Conservation (phyloP, 2,329 filamentous ascomycete species). For the Peltaster fructicola region DNA sequence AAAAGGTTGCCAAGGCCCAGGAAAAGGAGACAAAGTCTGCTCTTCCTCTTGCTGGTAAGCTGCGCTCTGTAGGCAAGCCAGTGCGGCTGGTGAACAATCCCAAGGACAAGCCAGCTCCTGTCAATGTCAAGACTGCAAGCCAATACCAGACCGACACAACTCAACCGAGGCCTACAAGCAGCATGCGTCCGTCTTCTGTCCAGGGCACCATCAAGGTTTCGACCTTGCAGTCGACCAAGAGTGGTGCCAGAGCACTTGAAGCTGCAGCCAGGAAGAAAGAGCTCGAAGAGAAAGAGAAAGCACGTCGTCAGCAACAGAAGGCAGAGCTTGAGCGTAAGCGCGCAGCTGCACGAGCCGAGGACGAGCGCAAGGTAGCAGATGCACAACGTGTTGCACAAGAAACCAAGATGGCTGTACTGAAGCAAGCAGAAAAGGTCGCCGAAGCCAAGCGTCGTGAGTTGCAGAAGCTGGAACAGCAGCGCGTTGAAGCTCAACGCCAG, state of each 20-base stretch:
- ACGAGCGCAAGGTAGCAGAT: constrained; percentile 20
- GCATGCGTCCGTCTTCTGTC: constrained; percentile 48
- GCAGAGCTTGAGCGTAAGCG: constrained; percentile 64
- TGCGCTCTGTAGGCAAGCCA: constrained; percentile 18
- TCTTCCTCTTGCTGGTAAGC: constrained; percentile 22
- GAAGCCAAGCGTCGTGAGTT: constrained; percentile 21
- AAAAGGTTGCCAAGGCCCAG: constrained; percentile 11
- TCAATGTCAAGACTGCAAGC: constrained; percentile 49
- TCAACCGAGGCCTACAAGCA: constrained; percentile 37
- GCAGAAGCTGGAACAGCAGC: constrained; percentile 16
- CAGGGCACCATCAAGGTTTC: constrained; percentile 26
- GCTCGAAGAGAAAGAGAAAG: constrained; percentile 61
- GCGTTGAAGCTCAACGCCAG: constrained; percentile 10
- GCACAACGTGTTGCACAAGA: constrained; percentile 22
- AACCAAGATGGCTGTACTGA: constrained; percentile 20
- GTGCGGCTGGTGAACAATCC: constrained; percentile 27
- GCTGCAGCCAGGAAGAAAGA: constrained; percentile 69
- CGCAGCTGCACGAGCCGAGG: constrained; percentile 49
- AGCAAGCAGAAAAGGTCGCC: constrained; percentile 21
- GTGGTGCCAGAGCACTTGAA: constrained; percentile 39
- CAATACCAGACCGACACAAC: constrained; percentile 22
- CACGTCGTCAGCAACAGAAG: constrained; percentile 66
- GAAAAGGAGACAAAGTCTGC: constrained; percentile 14
- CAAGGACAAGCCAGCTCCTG: constrained; percentile 50
- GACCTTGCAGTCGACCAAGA: constrained; percentile 32